Evolutionary conservation across 768 basidiomycete species (phyloP), one percentile per base, ranked within the genome.

Genomic region (Leccinum variicolor): DNA sequence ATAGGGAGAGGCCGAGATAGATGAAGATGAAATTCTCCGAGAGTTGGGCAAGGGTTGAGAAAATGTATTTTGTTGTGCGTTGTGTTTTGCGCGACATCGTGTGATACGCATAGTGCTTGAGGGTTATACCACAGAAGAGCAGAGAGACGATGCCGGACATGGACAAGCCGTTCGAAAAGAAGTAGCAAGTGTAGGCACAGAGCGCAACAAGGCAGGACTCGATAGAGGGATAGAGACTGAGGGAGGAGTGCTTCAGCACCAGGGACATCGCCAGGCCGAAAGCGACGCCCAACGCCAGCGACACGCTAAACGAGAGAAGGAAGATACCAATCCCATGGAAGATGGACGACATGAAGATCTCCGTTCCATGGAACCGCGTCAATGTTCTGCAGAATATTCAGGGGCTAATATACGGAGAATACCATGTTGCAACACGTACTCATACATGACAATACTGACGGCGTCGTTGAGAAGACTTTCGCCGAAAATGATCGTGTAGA

Each of bases 51-150:
- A 98, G 87, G 0, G 90, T 92, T 9, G 88, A 86, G 75, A 98
- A 99, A 58, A 98, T 92, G 79, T 95, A 97, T 74, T 96, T 95
- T 28, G 88, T 92, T 13, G 94, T 89, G 47, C 91, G 84, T 69
- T 98, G 97, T 0, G 97, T 98, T 53, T 92, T 84, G 26, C 84
- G 85, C 10, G 94, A 96, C 97, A 99, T 99, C 52, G 94, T 98
- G 76, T 98, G 97, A 70, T 97, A 98, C n/a, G 96, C 97, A 68
- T 99, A 98, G 70, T 99, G 97, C 74, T 99, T 99, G 65, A 99
- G 82, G 4, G 97, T 99, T 71, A 99, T 97, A 58, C 97, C 96
- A 70, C 96, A 98, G 79, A 99, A 98, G 47, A 98, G 86, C 41
- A 98, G 84, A 4, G 95, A 97, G 46, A 98, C 95, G 73, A 98